Evolutionary conservation across 176 grass and related monocot genomes (phyloP).

Genomic region (Juncus inflexus): DNA sequence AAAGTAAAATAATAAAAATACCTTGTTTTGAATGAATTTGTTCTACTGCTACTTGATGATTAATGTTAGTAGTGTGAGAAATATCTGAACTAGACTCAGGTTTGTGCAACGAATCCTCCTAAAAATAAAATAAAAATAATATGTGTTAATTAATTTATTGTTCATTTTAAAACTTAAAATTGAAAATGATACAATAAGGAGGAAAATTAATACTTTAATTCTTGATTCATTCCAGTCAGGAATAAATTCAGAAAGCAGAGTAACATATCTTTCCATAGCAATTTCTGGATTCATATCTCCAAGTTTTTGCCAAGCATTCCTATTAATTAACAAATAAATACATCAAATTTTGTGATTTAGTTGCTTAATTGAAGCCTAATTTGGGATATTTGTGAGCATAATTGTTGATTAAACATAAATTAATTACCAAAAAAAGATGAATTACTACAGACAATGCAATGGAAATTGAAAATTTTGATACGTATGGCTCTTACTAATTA

Average conservation of each 20-base stretch:
- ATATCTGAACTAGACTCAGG: conserved; percentile 25
- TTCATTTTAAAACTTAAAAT: not conserved
- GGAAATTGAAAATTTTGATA: no score
- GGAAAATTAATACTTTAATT: conserved; percentile 16
- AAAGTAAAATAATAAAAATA: conserved; percentile 7
- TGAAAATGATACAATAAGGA: not conserved
- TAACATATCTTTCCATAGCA: conserved; percentile 45
- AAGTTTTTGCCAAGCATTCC: conserved; percentile 47
- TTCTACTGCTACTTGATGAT: conserved; percentile 20
- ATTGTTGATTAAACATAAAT: no score
- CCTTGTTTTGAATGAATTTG: conserved; percentile 32
- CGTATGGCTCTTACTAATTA: no score
- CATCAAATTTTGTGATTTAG: no score
- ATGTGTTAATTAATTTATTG: no score
- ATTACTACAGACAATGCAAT: no score
- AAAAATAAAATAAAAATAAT: no score
- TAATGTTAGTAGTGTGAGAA: conserved; percentile 21
- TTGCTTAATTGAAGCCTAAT: no score
- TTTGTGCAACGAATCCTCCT: not conserved
- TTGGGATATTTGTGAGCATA: no score
- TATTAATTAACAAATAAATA: not conserved
- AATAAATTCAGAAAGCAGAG: conserved; percentile 38
- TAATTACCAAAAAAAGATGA: no score
- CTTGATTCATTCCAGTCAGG: conserved; percentile 32
- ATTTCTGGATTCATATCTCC: conserved; percentile 39